Evolutionary conservation across 1,139 yeast genomes (phyloP), one percentile per base, ranked within the genome.

Genomic region (Cylindricascospora bacillispora): DNA sequence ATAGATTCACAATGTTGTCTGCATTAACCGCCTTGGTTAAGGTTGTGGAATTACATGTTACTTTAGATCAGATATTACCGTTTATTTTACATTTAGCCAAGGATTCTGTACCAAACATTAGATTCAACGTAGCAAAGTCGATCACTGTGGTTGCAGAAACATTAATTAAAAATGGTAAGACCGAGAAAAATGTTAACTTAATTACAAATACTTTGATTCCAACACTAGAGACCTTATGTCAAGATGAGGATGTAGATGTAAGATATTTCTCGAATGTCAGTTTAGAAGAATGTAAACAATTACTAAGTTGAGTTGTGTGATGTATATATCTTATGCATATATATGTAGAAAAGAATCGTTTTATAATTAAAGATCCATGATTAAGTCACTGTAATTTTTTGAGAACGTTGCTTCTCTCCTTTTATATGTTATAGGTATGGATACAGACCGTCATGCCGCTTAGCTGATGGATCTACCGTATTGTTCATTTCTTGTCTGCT

Each of bases 121-220:
- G 95, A 52, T 89, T 89, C 62, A 89, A 86, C 55, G 86, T 82
- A 40, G 97, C 98, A 15, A 85, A 82, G 56, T 72, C 94, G 18
- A 75, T 79, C 50, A 65, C 72, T 26, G 63, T 67, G 13, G 61
- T 81, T 30, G 74, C 45, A 69, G 24, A 67, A 70, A 52, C 65
- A 69, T 22, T 64, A 72, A 43, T 46, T 26, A 18, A 18, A 10
- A 44, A 48, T 22, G 50, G 49, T 29, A 44, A 29, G 28, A 26
- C 47, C 26, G 35, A 30, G 7, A 33, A 39, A 15, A 46, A 38
- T 22, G 44, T 45, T 31, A 47, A 53, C 21, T 60, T 61, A 29
- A 56, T 76, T 37, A 58, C 63, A 27, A 58, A 60, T 22, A 67
- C 70, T 26, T 68, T 92, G 31, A 51, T 77, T 33, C 78, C 86